Base-by-base conservation (phyloP, 805 yeast species). In the Hermanozyma aechmeae region DNA sequence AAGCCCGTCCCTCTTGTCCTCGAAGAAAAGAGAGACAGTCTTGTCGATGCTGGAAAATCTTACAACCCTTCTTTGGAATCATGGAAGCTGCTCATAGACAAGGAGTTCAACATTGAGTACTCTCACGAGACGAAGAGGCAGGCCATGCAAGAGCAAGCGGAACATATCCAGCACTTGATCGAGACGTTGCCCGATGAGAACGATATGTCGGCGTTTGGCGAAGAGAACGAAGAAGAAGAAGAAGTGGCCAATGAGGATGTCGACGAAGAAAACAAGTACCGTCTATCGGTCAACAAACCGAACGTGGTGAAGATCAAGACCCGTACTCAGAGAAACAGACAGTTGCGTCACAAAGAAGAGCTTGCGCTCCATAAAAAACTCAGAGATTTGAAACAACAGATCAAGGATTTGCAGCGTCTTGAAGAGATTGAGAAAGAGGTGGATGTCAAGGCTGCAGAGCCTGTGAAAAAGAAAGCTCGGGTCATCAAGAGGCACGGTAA, bases 11-110 rank as follows among this genome's bases (percentile, higher is more conserved):
- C 44, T 24, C n/a, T n/a, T n/a, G n/a, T n/a, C n/a, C 70, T 83
- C 12, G 67, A 62, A 33, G 65, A 66, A n/a, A 15, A 44, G 58
- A 26, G 76, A 65, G 13, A 52, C 42, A 2, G 32, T 39, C 23
- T 76, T 3, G 86, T 95, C 9, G 78, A 79, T 43, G 92, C 79
- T 2, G 97, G 97, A 31, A 82, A 80, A 51, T 87, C 97, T 2
- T 92, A 85, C 50, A 92, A 92, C 50, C 98, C 98, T 15, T 69
- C 89, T 9, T 62, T 77, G 39, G 80, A 78, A 32, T 73, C 81
- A 16, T 92, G 98, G 98, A 74, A 75, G 43, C 56, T 53, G 13
- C 65, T 87, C 42, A 71, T 92, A 29, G 61, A 71, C 30, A 60
- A 65, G 30, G 96, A 86, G 54, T 78, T 67, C 42, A 65, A 51